These are phyloP conservation scores for Gracilariopsis chorda DNA, from an alignment of 23 red algal genomes.

Conservation along the genomic window DNA sequence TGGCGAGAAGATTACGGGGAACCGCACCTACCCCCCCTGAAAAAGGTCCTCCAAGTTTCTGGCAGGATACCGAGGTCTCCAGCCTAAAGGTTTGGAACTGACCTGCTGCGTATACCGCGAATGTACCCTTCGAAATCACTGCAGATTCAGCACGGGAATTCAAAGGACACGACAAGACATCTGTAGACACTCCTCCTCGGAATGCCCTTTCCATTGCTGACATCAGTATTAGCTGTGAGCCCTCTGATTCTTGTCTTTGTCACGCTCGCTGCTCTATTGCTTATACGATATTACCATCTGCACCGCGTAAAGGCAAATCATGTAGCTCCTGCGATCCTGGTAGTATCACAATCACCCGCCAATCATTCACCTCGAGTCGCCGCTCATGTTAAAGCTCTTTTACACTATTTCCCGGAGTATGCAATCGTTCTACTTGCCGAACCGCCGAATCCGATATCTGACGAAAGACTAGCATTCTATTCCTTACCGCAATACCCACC, in stretches of 20 bases:
- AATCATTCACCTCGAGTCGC: constrained; percentile 52
- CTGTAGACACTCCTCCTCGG: background rate
- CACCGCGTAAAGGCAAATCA: background rate
- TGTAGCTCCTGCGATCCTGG: background rate
- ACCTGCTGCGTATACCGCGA: too few species aligned
- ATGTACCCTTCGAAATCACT: too few species aligned
- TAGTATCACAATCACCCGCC: constrained; percentile 34
- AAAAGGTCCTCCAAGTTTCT: too few species aligned
- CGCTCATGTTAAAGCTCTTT: constrained; percentile 3
- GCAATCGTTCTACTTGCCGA: constrained; percentile 32
- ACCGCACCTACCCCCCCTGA: too few species aligned
- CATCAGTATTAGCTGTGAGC: background rate
- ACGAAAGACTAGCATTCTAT: background rate
- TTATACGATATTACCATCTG: constrained; percentile 6
- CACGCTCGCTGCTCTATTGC: background rate
- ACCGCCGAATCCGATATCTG: background rate
- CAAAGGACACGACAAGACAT: background rate
- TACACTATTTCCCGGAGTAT: background rate
- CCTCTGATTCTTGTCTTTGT: background rate
- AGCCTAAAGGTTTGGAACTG: too few species aligned
- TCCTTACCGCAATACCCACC: constrained; percentile 22
- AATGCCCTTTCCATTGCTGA: background rate
- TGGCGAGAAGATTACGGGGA: too few species aligned
- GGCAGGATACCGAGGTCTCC: too few species aligned
- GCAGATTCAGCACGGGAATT: background rate